phyloP scores from a whole-genome alignment of 2,329 filamentous ascomycete species.

The Pseudocercospora pini-densiflorae region DNA sequence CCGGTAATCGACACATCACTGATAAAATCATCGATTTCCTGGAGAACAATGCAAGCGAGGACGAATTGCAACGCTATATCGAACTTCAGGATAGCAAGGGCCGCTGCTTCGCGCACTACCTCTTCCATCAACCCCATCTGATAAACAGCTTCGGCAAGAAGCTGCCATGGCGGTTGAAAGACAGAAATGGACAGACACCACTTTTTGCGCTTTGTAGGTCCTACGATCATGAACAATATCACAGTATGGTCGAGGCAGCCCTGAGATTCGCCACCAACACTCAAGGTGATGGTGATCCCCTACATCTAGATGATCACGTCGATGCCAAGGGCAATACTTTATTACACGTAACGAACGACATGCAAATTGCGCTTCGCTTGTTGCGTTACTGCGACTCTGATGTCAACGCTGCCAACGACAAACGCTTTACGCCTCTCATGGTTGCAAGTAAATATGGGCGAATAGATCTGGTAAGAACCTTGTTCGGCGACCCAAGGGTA shows the following conservation, averaged over 20 bases:
- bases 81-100: constrained; percentile 80
- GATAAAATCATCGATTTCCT: constrained; percentile 76
- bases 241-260: constrained; percentile 82
- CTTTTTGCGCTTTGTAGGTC: constrained; percentile 93
- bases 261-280: constrained; percentile 72
- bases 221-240: constrained; percentile 90
- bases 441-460: constrained; percentile 97
- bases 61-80: constrained; percentile 69
- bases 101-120: constrained; percentile 89
- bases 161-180: constrained; percentile 86
- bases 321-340: constrained; percentile 93
- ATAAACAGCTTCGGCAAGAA: constrained; percentile 76
- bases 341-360: constrained; percentile 92
- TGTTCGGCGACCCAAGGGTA: constrained; percentile 87
- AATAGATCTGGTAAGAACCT: constrained; percentile 85
- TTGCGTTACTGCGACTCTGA: constrained; percentile 89
- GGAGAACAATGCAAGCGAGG: constrained; percentile 57
- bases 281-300: constrained; percentile 76
- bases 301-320: constrained; percentile 91
- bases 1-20: constrained; percentile 75
- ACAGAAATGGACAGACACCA: constrained; percentile 98
- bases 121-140: constrained; percentile 86
- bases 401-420: constrained; percentile 93
- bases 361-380: constrained; percentile 74
- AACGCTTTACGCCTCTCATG: constrained; percentile 94